These are phyloP conservation scores for Arthrobotrys sinensis DNA, from an alignment of 2,329 filamentous ascomycete genomes.

Conservation along the genomic window DNA sequence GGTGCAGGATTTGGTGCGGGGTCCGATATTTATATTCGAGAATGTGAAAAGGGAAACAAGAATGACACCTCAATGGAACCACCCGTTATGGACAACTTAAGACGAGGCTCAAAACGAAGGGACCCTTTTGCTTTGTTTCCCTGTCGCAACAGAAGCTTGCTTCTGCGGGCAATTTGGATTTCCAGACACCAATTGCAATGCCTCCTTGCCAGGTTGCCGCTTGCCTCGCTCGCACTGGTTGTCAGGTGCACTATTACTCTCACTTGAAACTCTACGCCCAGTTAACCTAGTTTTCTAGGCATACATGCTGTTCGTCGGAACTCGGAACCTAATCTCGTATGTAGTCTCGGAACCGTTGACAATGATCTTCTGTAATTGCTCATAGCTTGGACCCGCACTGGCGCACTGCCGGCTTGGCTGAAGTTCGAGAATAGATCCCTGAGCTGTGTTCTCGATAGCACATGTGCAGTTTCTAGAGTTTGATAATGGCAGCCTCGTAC, in stretches of 20 bases:
- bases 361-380: conserved; percentile 7
- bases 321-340: no score
- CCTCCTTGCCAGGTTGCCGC: conserved; percentile 33
- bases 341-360: conserved; percentile 40
- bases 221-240: conserved; percentile 43
- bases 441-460: not conserved
- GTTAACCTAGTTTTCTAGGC: conserved; percentile 16
- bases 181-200: conserved; percentile 42
- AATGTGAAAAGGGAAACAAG: conserved; percentile 1
- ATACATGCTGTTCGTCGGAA: conserved; percentile 28
- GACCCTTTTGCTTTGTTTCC: conserved; percentile 12
- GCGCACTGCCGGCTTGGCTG: conserved; percentile 14
- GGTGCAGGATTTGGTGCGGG: conserved; percentile 33
- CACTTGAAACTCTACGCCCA: conserved; percentile 41
- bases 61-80: conserved; percentile 14
- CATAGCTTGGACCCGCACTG: not conserved
- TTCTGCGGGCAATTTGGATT: conserved; percentile 53
- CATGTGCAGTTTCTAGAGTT: conserved; percentile 25
- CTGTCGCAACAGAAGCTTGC: conserved; percentile 21
- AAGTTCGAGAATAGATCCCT: not conserved
- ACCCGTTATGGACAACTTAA: not conserved
- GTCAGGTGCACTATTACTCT: conserved; percentile 43
- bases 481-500: conserved; percentile 49
- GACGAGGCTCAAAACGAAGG: conserved; percentile 44
- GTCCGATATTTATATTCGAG: conserved; percentile 54